A percentile compares a stretch with the other conserved stretches of the same genome.
Evolutionary conservation across 257 asterid genomes (phyloP).

Genomic region (Solanum sitiens): DNA sequence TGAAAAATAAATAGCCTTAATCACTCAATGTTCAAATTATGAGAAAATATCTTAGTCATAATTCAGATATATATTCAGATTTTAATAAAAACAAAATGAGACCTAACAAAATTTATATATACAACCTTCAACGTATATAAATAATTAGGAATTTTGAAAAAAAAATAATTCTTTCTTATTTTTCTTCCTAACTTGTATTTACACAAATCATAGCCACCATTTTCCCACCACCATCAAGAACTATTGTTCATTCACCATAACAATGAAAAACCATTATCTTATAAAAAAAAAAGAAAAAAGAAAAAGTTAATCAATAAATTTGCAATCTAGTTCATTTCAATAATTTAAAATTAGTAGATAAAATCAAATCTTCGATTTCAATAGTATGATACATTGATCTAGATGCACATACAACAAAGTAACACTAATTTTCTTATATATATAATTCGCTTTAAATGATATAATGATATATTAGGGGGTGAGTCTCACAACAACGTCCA

Average conservation of each 20-base stretch:
- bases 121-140: background rate
- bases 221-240: background rate
- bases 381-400: background rate
- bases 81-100: too few relatives aligned
- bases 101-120: background rate
- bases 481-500: background rate
- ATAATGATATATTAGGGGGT: background rate
- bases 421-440: background rate
- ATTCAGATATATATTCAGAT: too few relatives aligned
- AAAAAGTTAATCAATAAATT: background rate
- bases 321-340: background rate
- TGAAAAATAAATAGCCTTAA: background rate
- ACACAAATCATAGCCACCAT: background rate
- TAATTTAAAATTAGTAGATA: background rate
- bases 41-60: background rate
- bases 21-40: too few relatives aligned
- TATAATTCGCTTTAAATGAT: too few relatives aligned
- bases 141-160: background rate
- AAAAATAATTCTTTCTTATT: background rate
- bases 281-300: background rate
- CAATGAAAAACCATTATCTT: background rate
- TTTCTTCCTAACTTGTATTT: background rate
- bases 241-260: background rate
- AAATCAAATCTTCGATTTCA: background rate
- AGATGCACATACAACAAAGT: background rate